Conservation (phyloP, 768 basidiomycete species). For the Russula olivacea region DNA sequence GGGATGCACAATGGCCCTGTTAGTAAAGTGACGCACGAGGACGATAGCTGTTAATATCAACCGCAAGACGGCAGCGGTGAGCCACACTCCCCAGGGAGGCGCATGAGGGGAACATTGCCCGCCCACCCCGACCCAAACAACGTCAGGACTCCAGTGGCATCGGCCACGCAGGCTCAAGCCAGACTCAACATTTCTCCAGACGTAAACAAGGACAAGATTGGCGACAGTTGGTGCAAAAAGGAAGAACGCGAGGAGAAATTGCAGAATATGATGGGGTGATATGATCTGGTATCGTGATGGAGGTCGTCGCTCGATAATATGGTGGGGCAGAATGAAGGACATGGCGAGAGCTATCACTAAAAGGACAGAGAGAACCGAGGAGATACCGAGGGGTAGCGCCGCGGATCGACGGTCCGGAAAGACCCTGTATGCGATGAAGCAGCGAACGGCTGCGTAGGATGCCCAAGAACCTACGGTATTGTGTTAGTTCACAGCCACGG, state of each 20-base stretch:
- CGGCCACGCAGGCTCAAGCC: slow-evolving; percentile 38
- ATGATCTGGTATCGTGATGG: slow-evolving; percentile 31
- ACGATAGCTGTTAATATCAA: slow-evolving; percentile 46
- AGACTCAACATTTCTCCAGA: slow-evolving; percentile 44
- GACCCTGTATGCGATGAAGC: slow-evolving; percentile 51
- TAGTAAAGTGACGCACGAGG: slow-evolving; percentile 41
- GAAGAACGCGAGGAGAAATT: slow-evolving; percentile 36
- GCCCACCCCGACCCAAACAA: slow-evolving; percentile 50
- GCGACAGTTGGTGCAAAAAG: slow-evolving; percentile 48
- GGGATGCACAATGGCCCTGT: neutral
- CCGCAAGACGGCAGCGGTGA: slow-evolving; percentile 47
- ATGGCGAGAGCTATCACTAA: slow-evolving; percentile 7
- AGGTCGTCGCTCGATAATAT: slow-evolving; percentile 30
- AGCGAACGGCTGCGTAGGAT: slow-evolving; percentile 56
- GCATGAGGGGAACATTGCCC: slow-evolving; percentile 29
- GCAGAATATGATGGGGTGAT: slow-evolving; percentile 38
- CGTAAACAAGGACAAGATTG: slow-evolving; percentile 50
- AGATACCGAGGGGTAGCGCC: slow-evolving; percentile 46
- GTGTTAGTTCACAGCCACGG: neutral
- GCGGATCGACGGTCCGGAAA: slow-evolving; percentile 40
- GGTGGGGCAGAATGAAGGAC: slow-evolving; percentile 37
- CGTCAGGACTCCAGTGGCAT: slow-evolving; percentile 63
- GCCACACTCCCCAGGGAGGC: slow-evolving; percentile 49
- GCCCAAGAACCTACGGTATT: slow-evolving; percentile 49
- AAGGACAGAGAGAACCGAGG: slow-evolving; percentile 37